Percentiles rank a stretch among this genome's conserved stretches.
phyloP scores from a whole-genome alignment of 2,329 filamentous ascomycete genomes.

The Penicillium brevicompactum region DNA sequence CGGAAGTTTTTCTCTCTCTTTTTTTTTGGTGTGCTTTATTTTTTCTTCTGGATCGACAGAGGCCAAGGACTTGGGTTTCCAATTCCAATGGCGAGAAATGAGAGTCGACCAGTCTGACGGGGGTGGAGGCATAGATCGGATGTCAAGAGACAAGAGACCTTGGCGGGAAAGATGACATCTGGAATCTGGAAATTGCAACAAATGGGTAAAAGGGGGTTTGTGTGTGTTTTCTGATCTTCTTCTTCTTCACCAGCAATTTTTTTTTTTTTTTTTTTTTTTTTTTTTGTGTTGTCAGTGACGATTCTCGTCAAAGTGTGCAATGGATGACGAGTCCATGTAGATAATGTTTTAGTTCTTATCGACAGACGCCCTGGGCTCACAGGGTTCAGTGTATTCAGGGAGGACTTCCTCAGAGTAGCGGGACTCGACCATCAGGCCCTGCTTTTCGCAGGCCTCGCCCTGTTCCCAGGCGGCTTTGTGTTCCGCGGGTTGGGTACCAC shows the following conservation, averaged over 20 bases:
- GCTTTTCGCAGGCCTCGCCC: constrained; percentile 46
- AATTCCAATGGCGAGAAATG: not conserved
- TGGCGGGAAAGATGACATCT: not conserved
- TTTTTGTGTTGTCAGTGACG: not conserved
- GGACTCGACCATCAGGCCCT: constrained; percentile 39
- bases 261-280: not conserved
- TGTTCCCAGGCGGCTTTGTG: constrained; percentile 34
- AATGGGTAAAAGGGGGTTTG: not conserved
- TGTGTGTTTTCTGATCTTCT: not conserved
- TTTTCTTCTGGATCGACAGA: not conserved
- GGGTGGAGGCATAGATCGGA: not conserved
- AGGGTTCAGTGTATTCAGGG: constrained; percentile 40
- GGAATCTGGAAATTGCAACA: not conserved
- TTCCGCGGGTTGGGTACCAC: constrained; percentile 31
- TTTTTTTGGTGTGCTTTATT: not conserved
- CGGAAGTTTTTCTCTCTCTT: not conserved
- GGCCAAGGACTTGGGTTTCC: not conserved
- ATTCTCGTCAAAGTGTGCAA: not conserved
- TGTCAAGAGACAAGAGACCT: not conserved
- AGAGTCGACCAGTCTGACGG: not conserved
- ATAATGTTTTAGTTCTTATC: constrained; percentile 36
- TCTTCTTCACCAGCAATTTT: not conserved
- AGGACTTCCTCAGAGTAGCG: constrained; percentile 32
- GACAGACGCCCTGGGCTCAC: constrained; percentile 24
- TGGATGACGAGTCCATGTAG: not conserved